These are phyloP conservation scores for Usnea hakonensis DNA, from an alignment of 495 filamentous ascomycete genomes.

Conservation along the genomic window DNA sequence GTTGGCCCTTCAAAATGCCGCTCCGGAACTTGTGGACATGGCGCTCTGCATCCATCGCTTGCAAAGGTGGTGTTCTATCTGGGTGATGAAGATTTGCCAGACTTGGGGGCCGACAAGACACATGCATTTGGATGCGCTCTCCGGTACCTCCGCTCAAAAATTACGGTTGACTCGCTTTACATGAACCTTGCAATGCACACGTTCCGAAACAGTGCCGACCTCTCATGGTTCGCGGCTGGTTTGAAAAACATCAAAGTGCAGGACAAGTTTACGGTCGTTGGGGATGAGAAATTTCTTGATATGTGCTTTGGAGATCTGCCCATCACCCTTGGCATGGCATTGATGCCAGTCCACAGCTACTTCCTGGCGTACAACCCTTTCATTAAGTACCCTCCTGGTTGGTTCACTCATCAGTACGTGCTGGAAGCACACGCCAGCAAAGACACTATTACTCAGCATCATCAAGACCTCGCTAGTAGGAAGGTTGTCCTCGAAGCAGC, in stretches of 20 bases:
- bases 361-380: background rate
- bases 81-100: background rate
- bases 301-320: background rate
- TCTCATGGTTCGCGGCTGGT: background rate
- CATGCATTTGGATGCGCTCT: slow-evolving; percentile 8
- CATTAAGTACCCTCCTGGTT: background rate
- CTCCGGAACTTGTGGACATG: background rate
- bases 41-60: background rate
- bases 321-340: background rate
- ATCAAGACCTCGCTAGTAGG: background rate
- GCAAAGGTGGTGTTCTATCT: background rate
- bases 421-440: background rate
- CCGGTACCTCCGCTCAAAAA: background rate
- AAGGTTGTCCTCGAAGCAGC: background rate
- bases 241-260: background rate
- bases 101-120: background rate
- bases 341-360: background rate
- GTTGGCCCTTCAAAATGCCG: background rate
- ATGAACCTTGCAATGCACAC: background rate
- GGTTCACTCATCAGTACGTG: background rate
- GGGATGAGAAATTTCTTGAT: background rate
- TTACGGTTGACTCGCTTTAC: background rate
- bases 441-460: background rate
- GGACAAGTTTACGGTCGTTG: background rate
- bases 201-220: background rate